Base-by-base conservation (phyloP, 306 rosid genomes). In the Bauhinia variegata region DNA sequence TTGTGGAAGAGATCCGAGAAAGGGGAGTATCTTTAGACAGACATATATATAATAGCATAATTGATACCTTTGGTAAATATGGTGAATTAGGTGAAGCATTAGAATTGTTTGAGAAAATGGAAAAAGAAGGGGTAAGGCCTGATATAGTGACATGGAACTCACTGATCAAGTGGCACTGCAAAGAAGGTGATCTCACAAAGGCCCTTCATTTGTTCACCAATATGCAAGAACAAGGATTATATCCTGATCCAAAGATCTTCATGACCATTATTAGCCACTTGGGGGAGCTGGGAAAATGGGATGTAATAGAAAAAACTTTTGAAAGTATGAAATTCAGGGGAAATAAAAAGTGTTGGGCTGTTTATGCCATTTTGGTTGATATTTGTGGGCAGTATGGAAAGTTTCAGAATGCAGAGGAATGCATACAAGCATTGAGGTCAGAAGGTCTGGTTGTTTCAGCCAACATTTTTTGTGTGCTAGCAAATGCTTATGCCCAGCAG, bases 241-340 rank as follows among this genome's bases (percentile, higher is more conserved):
- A 84, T 82, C 96, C 93, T 38, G 93, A 89, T 73, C 96, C 96
- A 2, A 86, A 89, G 84, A 82, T 89, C 52, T 86, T 89, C 49
- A 43, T 82, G 60, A 80, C 86, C 19, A 68, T 89, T 59, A 86
- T 89, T 55, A 89, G 86, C 76, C 75, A 70, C 50, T 67, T 86
- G 73, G 87, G 92, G 67, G 96, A 89, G 82, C 85, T 82, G 55
- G 96, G 96, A 72, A 86, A 84, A 79, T 89, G 92, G 91, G 83
- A 84, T 75, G 46, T 76, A 50, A 79, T 89, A 23, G 78, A 72
- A 79, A 70, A 69, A 63, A 82, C 60, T 59, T 82, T 84, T 66
- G 92, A 89, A 60, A 77, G 75, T 68, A 86, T 89, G 86, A 83
- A 63, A 50, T 8, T 54, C 75, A 60, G 77, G 74, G 88, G 88